These are phyloP conservation scores for Aspergillus fructus DNA, from an alignment of 2,329 filamentous ascomycete species.

Conservation along the genomic window DNA sequence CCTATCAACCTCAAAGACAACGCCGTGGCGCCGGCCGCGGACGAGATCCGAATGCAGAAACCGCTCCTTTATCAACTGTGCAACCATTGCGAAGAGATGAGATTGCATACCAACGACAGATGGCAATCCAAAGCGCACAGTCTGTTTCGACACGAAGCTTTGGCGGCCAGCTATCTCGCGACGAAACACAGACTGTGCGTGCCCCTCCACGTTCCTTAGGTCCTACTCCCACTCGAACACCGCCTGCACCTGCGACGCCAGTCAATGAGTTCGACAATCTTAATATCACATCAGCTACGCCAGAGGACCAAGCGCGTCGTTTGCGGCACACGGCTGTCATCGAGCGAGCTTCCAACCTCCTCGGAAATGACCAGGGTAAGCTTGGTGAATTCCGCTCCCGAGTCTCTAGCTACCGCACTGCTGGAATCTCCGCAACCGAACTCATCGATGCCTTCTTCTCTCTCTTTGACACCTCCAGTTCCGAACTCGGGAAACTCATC, in stretches of 20 bases:
- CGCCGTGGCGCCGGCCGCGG: conserved; percentile 66
- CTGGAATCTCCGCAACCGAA: conserved; percentile 67
- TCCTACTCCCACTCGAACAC: conserved; percentile 26
- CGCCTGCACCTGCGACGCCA: conserved; percentile 28
- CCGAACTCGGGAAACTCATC: conserved; percentile 81
- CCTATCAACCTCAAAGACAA: conserved; percentile 65
- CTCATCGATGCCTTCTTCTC: conserved; percentile 86
- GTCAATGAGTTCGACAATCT: conserved; percentile 52
- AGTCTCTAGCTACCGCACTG: conserved; percentile 75
- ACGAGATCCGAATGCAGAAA: conserved; percentile 82
- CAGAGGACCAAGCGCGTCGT: conserved; percentile 77
- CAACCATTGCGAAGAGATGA: conserved; percentile 83
- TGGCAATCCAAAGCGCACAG: conserved; percentile 86
- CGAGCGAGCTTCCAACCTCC: conserved; percentile 77
- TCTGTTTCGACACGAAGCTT: conserved; percentile 78
- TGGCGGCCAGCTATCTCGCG: conserved; percentile 74
- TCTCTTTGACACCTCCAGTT: conserved; percentile 77
- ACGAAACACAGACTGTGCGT: conserved; percentile 47
- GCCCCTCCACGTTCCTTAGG: conserved; percentile 41
- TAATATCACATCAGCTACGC: conserved; percentile 55
- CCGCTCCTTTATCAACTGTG: conserved; percentile 71
- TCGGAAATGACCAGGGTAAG: conserved; percentile 74
- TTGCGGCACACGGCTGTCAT: conserved; percentile 81
- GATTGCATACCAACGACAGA: conserved; percentile 84
- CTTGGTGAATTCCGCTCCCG: conserved; percentile 73